These are phyloP conservation scores for Pythium chondricola DNA, from an alignment of 352 stramenopile species.

Conservation along the genomic window DNA sequence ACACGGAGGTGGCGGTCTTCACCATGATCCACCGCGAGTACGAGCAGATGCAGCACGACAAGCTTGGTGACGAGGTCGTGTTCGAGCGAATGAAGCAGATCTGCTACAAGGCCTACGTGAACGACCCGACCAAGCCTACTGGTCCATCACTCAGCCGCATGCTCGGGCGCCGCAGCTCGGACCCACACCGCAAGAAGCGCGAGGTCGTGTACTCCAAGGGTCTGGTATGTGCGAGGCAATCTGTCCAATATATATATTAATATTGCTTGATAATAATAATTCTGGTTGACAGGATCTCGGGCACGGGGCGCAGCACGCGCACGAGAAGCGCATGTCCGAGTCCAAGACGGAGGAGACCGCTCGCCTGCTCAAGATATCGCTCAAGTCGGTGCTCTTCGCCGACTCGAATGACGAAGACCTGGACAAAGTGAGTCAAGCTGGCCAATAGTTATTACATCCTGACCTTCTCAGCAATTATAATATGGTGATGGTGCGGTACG, in stretches of 20 bases:
- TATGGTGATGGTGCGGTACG: neutral
- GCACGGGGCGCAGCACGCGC: neutral
- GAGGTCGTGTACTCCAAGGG: slow-evolving; percentile 70
- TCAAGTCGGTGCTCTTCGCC: slow-evolving; percentile 56
- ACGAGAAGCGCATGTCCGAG: slow-evolving; percentile 40
- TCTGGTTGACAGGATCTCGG: slow-evolving; percentile 24
- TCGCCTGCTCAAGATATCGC: slow-evolving; percentile 42
- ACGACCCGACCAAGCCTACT: slow-evolving; percentile 24
- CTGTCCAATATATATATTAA: neutral
- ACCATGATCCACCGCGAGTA: slow-evolving; percentile 54
- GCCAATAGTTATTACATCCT: too few relatives aligned
- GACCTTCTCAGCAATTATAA: too few relatives aligned
- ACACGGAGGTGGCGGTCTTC: slow-evolving; percentile 43
- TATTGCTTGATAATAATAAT: too few relatives aligned
- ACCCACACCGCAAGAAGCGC: slow-evolving; percentile 60
- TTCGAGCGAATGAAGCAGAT: slow-evolving; percentile 78
- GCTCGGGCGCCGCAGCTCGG: slow-evolving; percentile 41
- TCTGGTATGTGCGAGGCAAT: slow-evolving; percentile 27
- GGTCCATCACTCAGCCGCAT: slow-evolving; percentile 23
- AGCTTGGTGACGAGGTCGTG: slow-evolving; percentile 57
- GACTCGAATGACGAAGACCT: slow-evolving; percentile 62
- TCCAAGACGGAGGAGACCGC: slow-evolving; percentile 47
- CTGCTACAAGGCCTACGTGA: slow-evolving; percentile 37
- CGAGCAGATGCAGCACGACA: slow-evolving; percentile 44
- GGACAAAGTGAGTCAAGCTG: slow-evolving; percentile 50